Conservation (phyloP, 2,329 filamentous ascomycete species). For the Sporothrix pseudoabietina region DNA sequence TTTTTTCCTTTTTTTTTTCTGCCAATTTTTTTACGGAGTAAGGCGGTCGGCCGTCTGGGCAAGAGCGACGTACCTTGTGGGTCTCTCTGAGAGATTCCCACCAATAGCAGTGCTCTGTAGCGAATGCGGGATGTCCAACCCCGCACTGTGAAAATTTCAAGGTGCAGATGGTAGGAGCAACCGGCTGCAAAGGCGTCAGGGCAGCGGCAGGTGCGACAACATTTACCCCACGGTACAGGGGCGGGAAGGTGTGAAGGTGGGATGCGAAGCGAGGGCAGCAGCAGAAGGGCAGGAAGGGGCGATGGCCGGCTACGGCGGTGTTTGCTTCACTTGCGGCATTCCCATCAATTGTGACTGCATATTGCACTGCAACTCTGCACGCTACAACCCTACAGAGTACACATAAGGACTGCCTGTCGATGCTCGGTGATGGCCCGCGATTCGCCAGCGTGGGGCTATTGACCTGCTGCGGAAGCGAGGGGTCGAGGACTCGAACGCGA, state of each 20-base stretch:
- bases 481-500: neutral
- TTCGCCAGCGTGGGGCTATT: neutral
- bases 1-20: slow-evolving; percentile 26
- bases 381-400: neutral
- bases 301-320: slow-evolving; percentile 14
- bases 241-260: neutral
- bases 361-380: neutral
- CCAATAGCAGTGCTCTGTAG: neutral
- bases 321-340: neutral
- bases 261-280: neutral
- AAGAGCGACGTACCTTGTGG: neutral
- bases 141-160: slow-evolving; percentile 23
- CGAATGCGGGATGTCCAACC: slow-evolving; percentile 14
- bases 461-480: neutral
- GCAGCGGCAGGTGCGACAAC: neutral
- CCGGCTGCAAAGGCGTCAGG: neutral
- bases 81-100: neutral
- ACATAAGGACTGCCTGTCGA: neutral
- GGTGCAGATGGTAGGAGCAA: neutral
- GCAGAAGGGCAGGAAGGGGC: neutral
- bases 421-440: neutral
- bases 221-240: slow-evolving; percentile 18
- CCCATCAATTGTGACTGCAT: neutral
- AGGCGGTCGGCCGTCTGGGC: slow-evolving; percentile 12
- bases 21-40: slow-evolving; percentile 24